Evolutionary conservation across 176 grass and related monocot genomes (phyloP).

Genomic region (Zea luxurians): DNA sequence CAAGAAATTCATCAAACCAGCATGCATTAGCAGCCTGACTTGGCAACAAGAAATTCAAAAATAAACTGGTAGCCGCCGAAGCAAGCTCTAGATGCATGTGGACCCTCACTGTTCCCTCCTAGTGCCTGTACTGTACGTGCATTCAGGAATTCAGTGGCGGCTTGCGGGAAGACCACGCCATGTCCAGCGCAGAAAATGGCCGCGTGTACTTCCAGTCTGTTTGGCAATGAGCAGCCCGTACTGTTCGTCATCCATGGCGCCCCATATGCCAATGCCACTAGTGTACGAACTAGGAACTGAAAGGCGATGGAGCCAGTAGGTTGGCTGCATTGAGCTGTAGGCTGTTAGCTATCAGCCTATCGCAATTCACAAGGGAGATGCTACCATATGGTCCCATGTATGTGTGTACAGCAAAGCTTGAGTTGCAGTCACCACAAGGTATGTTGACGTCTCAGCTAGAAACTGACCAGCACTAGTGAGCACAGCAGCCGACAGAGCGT

Average conservation of each 20-base stretch:
- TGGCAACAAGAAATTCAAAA: background rate
- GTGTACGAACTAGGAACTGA: background rate
- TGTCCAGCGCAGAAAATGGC: background rate
- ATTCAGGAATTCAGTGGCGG: background rate
- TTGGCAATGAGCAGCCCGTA: background rate
- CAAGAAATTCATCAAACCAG: background rate
- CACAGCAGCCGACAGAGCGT: background rate
- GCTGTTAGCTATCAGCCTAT: constrained; percentile 24
- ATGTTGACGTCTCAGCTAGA: constrained; percentile 40
- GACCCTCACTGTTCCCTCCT: background rate
- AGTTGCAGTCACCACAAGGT: background rate
- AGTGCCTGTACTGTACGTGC: background rate
- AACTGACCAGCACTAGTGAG: background rate
- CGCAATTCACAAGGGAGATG: background rate
- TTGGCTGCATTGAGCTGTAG: constrained; percentile 7
- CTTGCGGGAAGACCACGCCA: constrained; percentile 13
- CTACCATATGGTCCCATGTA: background rate
- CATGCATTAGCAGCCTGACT: background rate
- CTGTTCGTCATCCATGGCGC: constrained; percentile 3
- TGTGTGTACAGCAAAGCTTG: constrained; percentile 7
- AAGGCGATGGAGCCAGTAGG: background rate
- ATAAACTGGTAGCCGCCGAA: background rate
- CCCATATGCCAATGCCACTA: background rate
- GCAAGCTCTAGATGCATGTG: constrained; percentile 9
- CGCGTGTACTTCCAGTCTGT: background rate